Base-by-base conservation (phyloP, 495 filamentous ascomycete genomes). In the Trypethelium eluteriae region DNA sequence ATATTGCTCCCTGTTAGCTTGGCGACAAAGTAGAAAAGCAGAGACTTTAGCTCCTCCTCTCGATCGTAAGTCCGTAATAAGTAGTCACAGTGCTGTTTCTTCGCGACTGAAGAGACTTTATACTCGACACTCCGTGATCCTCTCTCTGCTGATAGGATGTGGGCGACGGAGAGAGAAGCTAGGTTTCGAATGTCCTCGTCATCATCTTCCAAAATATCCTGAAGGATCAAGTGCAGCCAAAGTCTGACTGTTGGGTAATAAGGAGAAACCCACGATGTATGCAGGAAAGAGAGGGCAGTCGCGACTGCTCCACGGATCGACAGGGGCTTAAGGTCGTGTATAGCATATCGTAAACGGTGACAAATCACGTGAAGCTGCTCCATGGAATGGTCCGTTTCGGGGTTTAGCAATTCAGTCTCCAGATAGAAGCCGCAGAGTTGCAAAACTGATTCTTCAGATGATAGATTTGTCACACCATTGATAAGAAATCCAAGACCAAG, bases 171-270 rank as follows among this genome's bases (percentile, higher is more conserved):
- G 2, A 46, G 39, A 2, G 92, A 86, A 9, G 85, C 88, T 0
- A 84, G 73, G 12, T 87, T 83, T 3, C 93, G 83, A 47, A 96
- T 80, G 49, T 96, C 93, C 56, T 95, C 90, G 70, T 97, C 94
- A 70, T 98, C 94, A 74, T 97, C 94, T 67, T 89, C 88, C 0
- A 97, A 79, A 68, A 81, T 74, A 69, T 89, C 83, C 70, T 87
- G 88, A 3, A 88, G 68, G 6, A 80, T 70, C 35, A 86, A 63
- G 53, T 83, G 85, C 5, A 81, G 59, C 1, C 64, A 46, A 3
- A 68, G 25, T 10, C 66, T 46, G 16, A 25, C 38, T 16, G 11
- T 38, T 16, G 36, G 14, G 11, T 59, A 14, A 39, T 62, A 6
- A 18, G 38, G 16, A 14, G 41, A 38, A 2, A 6, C 2, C 68